A percentile compares a stretch with the other conserved stretches of the same genome.
Evolutionary conservation across 805 yeast genomes (phyloP).

Genomic region (Isabelozyma gotoi): DNA sequence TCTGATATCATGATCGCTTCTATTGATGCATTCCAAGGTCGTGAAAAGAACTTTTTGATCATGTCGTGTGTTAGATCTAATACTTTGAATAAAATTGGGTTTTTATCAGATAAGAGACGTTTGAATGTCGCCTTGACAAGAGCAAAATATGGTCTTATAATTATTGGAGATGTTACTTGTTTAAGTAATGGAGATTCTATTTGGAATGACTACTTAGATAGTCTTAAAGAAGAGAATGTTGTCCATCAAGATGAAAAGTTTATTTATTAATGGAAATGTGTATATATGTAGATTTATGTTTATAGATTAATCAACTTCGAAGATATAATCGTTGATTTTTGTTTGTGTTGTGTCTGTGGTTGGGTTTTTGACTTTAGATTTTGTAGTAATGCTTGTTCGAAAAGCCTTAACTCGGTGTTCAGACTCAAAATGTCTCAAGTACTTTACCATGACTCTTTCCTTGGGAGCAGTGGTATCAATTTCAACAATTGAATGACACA

Average conservation of each 20-base stretch:
- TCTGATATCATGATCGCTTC: constrained; percentile 52
- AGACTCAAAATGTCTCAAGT: background rate
- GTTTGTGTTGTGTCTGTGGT: background rate
- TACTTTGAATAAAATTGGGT: constrained; percentile 72
- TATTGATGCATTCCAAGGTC: constrained; percentile 62
- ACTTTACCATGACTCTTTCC: background rate
- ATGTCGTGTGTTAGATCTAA: constrained; percentile 65
- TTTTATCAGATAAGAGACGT: constrained; percentile 81
- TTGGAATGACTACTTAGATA: constrained; percentile 52
- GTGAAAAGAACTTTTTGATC: constrained; percentile 53
- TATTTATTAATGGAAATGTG: constrained; percentile 3
- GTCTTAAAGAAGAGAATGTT: constrained; percentile 32
- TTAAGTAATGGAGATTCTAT: constrained; percentile 47
- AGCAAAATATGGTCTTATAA: constrained; percentile 75
- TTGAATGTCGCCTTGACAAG: constrained; percentile 87
- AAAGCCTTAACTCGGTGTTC: background rate
- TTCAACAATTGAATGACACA: background rate
- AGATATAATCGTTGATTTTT: background rate
- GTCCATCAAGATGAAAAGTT: constrained; percentile 19
- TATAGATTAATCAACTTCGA: background rate
- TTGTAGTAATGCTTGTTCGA: too few relatives aligned
- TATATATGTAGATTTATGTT: too few relatives aligned
- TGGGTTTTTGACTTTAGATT: too few relatives aligned
- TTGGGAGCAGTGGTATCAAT: background rate
- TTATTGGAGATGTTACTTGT: constrained; percentile 36